These are phyloP conservation scores for Podila clonocystis DNA, from an alignment of 192 early-diverging fungal species.

Conservation along the genomic window DNA sequence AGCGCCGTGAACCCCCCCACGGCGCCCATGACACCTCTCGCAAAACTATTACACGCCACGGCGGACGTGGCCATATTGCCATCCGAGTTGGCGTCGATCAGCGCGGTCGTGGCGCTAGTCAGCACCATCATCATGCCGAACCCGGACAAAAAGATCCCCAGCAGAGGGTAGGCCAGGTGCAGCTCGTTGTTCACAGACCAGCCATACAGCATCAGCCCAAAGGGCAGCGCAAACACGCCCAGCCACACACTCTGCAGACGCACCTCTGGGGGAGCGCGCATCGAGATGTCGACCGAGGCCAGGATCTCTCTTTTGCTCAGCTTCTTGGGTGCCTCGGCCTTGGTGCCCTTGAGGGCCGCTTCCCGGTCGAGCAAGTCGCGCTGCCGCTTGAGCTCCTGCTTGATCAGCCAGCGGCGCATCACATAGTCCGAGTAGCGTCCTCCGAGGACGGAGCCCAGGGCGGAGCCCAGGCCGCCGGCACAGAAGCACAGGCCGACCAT, in stretches of 20 bases:
- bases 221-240: conserved; percentile 24
- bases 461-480: conserved; percentile 51
- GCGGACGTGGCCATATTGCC: conserved; percentile 39
- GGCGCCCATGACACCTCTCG: conserved; percentile 27
- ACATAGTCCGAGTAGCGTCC: conserved; percentile 54
- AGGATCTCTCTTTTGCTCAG: conserved; percentile 8
- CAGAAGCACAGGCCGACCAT: conserved; percentile 57
- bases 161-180: conserved; percentile 6
- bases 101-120: conserved; percentile 31
- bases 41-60: conserved; percentile 48
- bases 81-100: conserved; percentile 46
- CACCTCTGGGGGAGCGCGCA: conserved; percentile 35
- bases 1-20: conserved; percentile 28
- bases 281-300: conserved; percentile 15
- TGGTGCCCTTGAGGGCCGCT: conserved; percentile 2
- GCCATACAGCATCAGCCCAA: conserved; percentile 41
- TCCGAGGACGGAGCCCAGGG: conserved; percentile 48
- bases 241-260: conserved; percentile 52
- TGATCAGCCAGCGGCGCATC: conserved; percentile 42
- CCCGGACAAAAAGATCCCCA: conserved; percentile 31
- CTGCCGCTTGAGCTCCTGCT: conserved; percentile 25
- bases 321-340: background rate
- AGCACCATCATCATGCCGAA: conserved; percentile 49
- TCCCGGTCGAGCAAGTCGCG: conserved; percentile 20
- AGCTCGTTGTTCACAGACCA: conserved; percentile 32